Evolutionary conservation across 2,329 filamentous ascomycete genomes (phyloP), one percentile per base, ranked within the genome.

Genomic region (Claviceps monticola): DNA sequence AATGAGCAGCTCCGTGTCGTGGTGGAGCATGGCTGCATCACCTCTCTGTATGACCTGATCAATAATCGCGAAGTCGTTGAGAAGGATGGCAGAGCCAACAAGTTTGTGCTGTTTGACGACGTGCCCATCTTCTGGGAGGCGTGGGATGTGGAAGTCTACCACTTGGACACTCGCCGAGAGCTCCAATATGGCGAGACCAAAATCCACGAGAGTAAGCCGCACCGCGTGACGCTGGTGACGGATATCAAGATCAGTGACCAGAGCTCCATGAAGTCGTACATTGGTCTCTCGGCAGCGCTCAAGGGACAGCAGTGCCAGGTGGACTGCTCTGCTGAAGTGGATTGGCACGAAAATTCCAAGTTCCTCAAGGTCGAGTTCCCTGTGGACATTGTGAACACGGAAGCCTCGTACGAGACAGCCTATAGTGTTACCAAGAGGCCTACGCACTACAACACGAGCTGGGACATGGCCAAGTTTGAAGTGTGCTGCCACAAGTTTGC

Each of bases 301-400:
- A 74, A 80, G 49, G 79, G 79, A 41, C 61, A 68, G 44, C 57
- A 60, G 11, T 84, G 83, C 0, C 83, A 81, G 57, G 78, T 97
- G 16, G 86, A 94, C 57, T 82, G 91, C 56, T 77, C 81, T 42
- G 85, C 84, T 49, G 88, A 94, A 58, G 87, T 97, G n/a, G 88
- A 96, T 64, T 98, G 93, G 93, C 86, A 84, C 59, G 93, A 98
- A 68, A 88, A 82, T 13, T 96, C 93, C 84, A 95, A 93, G 64
- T 97, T 97, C 75, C 78, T 98, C 63, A 98, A 98, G 74, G 91
- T 97, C 49, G 93, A 98, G 66, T 98, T 98, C 70, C 91, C 93
- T 0, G 90, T 96, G 56, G 84, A 94, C 61, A 77, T 97, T 56
- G 80, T 82, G 59, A 96, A 91, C 68, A 95, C 85, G 0, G 89